phyloP scores from a whole-genome alignment of 352 stramenopile species.

The Labyrinthula sp. region DNA sequence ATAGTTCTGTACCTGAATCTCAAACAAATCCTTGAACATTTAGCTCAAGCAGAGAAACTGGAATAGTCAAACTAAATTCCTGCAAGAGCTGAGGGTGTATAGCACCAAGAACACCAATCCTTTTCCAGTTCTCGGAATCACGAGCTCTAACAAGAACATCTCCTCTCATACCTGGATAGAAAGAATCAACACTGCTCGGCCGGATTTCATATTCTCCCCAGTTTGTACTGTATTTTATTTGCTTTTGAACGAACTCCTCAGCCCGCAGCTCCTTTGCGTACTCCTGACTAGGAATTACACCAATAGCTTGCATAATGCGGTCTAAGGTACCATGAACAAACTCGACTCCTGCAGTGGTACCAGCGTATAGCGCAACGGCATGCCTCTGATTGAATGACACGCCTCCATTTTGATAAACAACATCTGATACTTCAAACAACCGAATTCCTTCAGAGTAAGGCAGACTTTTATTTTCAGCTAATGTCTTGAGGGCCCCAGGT shows the following conservation, averaged over 20 bases:
- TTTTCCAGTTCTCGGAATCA: constrained; percentile 37
- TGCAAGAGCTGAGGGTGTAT: constrained; percentile 84
- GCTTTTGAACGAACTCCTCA: constrained; percentile 48
- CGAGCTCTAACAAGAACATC: constrained; percentile 70
- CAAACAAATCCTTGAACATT: constrained; percentile 88
- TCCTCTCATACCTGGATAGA: constrained; percentile 84
- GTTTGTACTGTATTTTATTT: constrained; percentile 46
- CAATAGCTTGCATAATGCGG: constrained; percentile 88
- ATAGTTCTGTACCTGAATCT: no score
- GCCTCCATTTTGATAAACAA: constrained; percentile 75
- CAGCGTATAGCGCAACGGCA: constrained; percentile 84
- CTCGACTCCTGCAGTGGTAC: constrained; percentile 88
- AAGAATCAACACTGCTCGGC: constrained; percentile 43
- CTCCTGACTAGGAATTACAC: constrained; percentile 53
- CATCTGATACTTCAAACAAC: constrained; percentile 96
- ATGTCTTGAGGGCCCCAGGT: constrained; percentile 89
- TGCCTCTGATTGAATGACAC: constrained; percentile 81
- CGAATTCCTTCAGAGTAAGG: constrained; percentile 83
- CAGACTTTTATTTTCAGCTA: constrained; percentile 86
- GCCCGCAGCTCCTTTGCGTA: constrained; percentile 43
- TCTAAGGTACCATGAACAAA: constrained; percentile 97
- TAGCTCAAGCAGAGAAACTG: constrained; percentile 84
- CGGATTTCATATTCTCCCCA: constrained; percentile 20
- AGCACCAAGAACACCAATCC: constrained; percentile 83
- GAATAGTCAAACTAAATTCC: constrained; percentile 83